Conservation (phyloP, 2,329 filamentous ascomycete genomes). For the Pyricularia sp. region DNA sequence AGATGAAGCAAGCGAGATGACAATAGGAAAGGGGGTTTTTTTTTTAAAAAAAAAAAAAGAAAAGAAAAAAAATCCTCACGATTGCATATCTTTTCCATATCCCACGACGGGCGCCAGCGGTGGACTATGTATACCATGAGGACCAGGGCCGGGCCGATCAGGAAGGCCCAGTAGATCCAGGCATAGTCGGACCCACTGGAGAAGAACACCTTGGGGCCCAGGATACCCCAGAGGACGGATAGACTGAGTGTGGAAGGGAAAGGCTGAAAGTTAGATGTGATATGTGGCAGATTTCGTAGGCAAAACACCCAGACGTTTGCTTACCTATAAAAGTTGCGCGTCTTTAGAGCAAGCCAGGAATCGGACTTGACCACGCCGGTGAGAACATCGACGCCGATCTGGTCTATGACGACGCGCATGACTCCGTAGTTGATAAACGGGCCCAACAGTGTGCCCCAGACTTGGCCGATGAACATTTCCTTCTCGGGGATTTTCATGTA, state of each 20-base stretch:
- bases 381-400: constrained; percentile 12
- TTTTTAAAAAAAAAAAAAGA: too few species aligned
- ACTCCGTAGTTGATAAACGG: constrained; percentile 19
- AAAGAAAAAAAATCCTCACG: constrained; percentile 1
- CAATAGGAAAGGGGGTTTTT: too few species aligned
- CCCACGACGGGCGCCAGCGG: constrained; percentile 14
- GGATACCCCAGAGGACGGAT: constrained; percentile 21
- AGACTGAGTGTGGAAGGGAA: constrained; percentile 1
- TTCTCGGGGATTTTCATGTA: constrained; percentile 23
- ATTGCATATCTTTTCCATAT: constrained; percentile 16
- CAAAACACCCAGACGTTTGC: not conserved
- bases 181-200: constrained; percentile 11
- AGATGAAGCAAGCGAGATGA: not conserved
- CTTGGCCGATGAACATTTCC: constrained; percentile 21
- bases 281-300: not conserved
- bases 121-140: constrained; percentile 13
- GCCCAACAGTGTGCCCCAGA: constrained; percentile 19
- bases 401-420: constrained; percentile 16
- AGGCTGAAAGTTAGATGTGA: too few species aligned
- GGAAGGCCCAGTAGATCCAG: constrained; percentile 18
- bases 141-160: constrained; percentile 15
- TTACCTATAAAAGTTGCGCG: constrained; percentile 15
- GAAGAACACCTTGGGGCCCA: constrained; percentile 19
- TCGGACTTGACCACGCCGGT: constrained; percentile 11
- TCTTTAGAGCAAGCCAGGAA: constrained; percentile 17